Evolutionary conservation across 106 monocot species (phyloP).

Genomic region (Dendrobium chrysotoxum): DNA sequence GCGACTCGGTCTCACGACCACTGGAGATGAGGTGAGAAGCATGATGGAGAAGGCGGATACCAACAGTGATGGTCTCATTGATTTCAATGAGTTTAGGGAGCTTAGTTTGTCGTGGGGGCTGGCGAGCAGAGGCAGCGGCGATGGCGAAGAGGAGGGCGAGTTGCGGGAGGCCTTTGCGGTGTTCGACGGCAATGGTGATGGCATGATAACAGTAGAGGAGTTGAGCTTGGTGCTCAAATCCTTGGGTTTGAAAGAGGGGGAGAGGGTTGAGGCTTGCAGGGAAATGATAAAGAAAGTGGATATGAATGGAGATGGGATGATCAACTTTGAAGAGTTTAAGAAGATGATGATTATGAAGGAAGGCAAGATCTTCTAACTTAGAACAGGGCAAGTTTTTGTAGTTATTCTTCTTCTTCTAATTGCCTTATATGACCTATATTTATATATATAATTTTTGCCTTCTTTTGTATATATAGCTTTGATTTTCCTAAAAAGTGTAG

Average conservation of each 20-base stretch:
- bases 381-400: not conserved
- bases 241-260: constrained; percentile 38
- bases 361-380: constrained; percentile 1
- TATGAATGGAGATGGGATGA: constrained; percentile 63
- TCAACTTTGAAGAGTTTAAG: constrained; percentile 72
- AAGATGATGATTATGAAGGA: constrained; percentile 43
- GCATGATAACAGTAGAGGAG: constrained; percentile 56
- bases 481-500: not conserved
- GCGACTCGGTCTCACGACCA: constrained; percentile 20
- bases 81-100: constrained; percentile 39
- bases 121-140: not conserved
- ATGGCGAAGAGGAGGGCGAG: constrained; percentile 18
- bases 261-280: constrained; percentile 28
- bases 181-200: constrained; percentile 55
- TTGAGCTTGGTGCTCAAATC: constrained; percentile 28
- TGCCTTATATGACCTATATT: not conserved
- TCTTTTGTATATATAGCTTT: not conserved
- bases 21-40: constrained; percentile 16
- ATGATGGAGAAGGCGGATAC: constrained; percentile 37
- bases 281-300: constrained; percentile 62
- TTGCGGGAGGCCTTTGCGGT: constrained; percentile 53
- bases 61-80: constrained; percentile 47
- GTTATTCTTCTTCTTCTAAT: not conserved
- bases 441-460: not conserved
- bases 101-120: constrained; percentile 24